phyloP scores from a whole-genome alignment of 2,329 filamentous ascomycete species.

The Sclerotinia nivalis region DNA sequence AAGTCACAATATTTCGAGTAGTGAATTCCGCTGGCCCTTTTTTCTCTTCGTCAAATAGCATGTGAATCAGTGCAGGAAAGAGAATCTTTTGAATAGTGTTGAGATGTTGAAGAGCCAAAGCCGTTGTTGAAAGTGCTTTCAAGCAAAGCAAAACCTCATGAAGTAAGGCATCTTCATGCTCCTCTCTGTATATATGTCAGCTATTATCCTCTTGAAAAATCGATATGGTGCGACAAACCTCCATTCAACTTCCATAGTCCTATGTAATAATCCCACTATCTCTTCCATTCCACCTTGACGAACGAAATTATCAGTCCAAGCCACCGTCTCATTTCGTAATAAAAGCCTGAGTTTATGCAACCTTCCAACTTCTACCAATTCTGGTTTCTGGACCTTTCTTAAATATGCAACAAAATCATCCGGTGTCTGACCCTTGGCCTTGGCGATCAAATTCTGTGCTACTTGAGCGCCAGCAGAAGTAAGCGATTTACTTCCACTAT shows the following conservation, averaged over 20 bases:
- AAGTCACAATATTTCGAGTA: conserved; percentile 86
- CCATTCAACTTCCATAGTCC: conserved; percentile 97
- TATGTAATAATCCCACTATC: conserved; percentile 79
- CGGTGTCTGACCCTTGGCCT: conserved; percentile 72
- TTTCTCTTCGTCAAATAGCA: conserved; percentile 97
- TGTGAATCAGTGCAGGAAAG: conserved; percentile 80
- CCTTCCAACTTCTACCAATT: conserved; percentile 88
- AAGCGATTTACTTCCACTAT: conserved; percentile 57
- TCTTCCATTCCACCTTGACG: conserved; percentile 88
- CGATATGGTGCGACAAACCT: conserved; percentile 58
- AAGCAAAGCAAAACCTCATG: conserved; percentile 91
- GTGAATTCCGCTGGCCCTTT: conserved; percentile 97
- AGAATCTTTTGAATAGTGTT: conserved; percentile 75
- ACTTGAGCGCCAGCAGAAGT: conserved; percentile 57
- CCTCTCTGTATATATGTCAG: conserved; percentile 62
- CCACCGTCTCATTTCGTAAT: conserved; percentile 89
- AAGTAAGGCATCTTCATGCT: conserved; percentile 89
- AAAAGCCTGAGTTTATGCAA: conserved; percentile 89
- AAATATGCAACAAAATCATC: conserved; percentile 86
- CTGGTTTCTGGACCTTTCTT: conserved; percentile 75
- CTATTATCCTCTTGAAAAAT: conserved; percentile 44
- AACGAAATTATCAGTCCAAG: conserved; percentile 94
- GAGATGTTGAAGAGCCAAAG: conserved; percentile 78
- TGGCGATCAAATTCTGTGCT: conserved; percentile 60
- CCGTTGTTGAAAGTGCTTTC: conserved; percentile 92